These are phyloP conservation scores for Termitomyces titanicus DNA, from an alignment of 768 basidiomycete species.

Conservation along the genomic window DNA sequence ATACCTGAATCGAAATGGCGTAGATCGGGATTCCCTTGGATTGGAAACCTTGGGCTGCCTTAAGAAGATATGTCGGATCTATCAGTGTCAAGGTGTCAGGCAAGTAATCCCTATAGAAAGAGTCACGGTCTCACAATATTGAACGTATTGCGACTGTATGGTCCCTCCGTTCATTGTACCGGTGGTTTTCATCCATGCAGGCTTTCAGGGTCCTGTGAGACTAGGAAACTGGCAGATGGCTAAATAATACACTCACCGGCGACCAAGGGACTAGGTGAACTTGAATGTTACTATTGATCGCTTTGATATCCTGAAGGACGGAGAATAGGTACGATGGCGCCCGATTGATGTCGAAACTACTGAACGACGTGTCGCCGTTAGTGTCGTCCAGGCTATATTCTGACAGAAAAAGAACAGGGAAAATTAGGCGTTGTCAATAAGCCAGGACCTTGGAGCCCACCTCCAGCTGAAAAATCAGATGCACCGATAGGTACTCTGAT, in stretches of 20 bases:
- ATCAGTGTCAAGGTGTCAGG: background rate
- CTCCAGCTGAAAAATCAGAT: conserved; percentile 61
- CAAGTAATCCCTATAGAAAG: background rate
- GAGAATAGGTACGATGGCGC: conserved; percentile 63
- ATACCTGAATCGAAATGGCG: conserved; percentile 55
- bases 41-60: conserved; percentile 66
- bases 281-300: conserved; percentile 48
- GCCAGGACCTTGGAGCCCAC: conserved; percentile 24
- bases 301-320: conserved; percentile 59
- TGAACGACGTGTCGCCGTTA: conserved; percentile 57
- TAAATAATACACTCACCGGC: conserved; percentile 41
- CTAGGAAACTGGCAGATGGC: background rate
- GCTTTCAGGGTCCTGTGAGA: conserved; percentile 34
- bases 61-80: conserved; percentile 75
- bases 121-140: conserved; percentile 35
- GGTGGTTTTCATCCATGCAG: conserved; percentile 76
- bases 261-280: conserved; percentile 73
- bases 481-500: conserved; percentile 70
- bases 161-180: conserved; percentile 67
- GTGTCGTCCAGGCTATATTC: conserved; percentile 67
- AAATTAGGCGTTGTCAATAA: background rate
- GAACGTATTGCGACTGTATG: conserved; percentile 44
- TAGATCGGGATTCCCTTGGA: conserved; percentile 57
- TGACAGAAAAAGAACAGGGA: conserved; percentile 11
- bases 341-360: conserved; percentile 50